phyloP scores from a whole-genome alignment of 1,284 basidiomycete genomes.

The Sporisorium scitamineum region DNA sequence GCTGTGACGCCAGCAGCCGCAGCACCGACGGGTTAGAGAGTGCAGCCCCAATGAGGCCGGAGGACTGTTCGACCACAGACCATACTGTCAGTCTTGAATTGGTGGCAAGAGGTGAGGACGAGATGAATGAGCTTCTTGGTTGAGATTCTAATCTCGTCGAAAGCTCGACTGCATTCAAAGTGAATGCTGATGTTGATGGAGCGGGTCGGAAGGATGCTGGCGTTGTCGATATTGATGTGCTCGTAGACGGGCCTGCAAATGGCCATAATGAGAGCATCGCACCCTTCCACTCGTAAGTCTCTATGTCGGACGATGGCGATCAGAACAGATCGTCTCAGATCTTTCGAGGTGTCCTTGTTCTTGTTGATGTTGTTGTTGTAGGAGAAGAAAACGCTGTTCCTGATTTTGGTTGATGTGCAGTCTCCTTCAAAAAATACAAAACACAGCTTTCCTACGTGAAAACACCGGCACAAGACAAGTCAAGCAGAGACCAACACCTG shows the following conservation, averaged over 20 bases:
- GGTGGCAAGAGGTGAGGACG: not conserved
- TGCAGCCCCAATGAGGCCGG: constrained; percentile 22
- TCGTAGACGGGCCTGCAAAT: constrained; percentile 4
- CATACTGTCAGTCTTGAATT: constrained; percentile 21
- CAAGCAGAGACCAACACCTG: constrained; percentile 14
- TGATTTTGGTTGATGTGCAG: constrained; percentile 8
- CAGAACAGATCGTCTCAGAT: too few relatives aligned
- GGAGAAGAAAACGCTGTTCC: constrained; percentile 6
- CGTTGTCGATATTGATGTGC: not conserved
- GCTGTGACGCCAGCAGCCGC: constrained; percentile 29
- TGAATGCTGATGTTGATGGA: not conserved
- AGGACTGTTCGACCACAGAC: constrained; percentile 41
- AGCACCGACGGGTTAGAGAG: constrained; percentile 36
- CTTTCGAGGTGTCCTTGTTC: not conserved
- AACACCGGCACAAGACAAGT: not conserved
- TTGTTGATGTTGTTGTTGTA: not conserved
- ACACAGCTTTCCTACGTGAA: not conserved
- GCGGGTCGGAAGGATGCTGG: not conserved
- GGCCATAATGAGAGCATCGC: constrained; percentile 16
- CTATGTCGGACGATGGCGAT: not conserved
- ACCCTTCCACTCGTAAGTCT: not conserved
- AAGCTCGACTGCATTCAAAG: not conserved
- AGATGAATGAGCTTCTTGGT: too few relatives aligned
- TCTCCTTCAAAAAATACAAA: constrained; percentile 1
- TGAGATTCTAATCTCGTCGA: too few relatives aligned